Conservation (phyloP, 208 protist species). For the Wallacemonas rigidus region DNA sequence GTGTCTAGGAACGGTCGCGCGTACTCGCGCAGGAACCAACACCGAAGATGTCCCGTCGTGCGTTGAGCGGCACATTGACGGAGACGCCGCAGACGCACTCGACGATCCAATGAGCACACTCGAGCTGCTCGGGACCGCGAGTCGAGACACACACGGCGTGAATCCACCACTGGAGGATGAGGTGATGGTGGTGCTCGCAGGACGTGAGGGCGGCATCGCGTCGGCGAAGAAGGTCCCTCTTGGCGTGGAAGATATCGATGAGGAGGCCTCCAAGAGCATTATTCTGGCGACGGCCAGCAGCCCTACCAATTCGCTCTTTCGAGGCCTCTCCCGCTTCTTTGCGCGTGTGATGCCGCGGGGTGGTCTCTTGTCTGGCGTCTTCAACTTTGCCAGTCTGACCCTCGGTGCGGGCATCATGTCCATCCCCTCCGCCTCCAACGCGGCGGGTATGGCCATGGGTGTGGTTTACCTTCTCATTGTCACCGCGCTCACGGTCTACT, state of each 20-base stretch:
- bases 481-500: constrained; percentile 44
- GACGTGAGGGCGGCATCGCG: background rate
- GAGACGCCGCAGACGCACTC: background rate
- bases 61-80: background rate
- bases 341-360: constrained; percentile 43
- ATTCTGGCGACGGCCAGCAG: background rate
- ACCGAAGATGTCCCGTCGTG: background rate
- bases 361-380: constrained; percentile 36
- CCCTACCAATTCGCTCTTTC: background rate
- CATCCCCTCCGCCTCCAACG: constrained; percentile 60
- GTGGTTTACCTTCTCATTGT: constrained; percentile 42
- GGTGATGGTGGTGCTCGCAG: background rate
- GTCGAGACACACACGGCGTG: background rate
- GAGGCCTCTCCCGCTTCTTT: background rate
- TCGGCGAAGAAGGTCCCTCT: background rate
- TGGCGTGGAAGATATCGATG: background rate
- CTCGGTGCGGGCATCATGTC: constrained; percentile 75
- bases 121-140: background rate
- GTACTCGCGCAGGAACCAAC: background rate
- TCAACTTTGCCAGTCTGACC: constrained; percentile 62
- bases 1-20: too few relatives aligned
- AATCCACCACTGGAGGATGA: background rate
- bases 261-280: background rate
- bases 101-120: background rate
- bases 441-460: constrained; percentile 39